phyloP scores from a whole-genome alignment of 108 stramenopile species.

The Fragilaria crotonensis region DNA sequence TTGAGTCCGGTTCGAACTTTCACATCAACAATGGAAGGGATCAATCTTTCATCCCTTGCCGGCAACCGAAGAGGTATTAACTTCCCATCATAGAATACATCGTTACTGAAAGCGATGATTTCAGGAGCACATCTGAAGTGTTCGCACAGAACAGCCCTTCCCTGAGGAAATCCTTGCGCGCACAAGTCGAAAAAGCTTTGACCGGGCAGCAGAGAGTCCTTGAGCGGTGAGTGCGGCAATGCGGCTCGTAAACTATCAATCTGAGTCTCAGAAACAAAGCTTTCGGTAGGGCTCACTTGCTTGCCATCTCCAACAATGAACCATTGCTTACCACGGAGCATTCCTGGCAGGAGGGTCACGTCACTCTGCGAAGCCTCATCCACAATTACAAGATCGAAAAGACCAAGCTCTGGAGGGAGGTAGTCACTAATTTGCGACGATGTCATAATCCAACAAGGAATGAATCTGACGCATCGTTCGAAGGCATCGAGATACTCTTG shows the following conservation, averaged over 20 bases:
- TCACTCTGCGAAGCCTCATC: slow-evolving; percentile 65
- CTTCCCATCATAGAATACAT: slow-evolving; percentile 34
- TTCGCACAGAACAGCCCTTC: slow-evolving; percentile 48
- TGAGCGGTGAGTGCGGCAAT: slow-evolving; percentile 37
- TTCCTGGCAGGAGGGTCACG: slow-evolving; percentile 42
- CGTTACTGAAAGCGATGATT: slow-evolving; percentile 50
- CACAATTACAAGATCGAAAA: slow-evolving; percentile 56
- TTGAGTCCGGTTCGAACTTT: slow-evolving; percentile 28
- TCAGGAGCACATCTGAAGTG: slow-evolving; percentile 60
- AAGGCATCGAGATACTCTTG: slow-evolving; percentile 54
- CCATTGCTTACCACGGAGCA: slow-evolving; percentile 62
- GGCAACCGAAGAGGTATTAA: slow-evolving; percentile 50
- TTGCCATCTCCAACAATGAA: slow-evolving; percentile 65
- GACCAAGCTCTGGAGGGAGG: slow-evolving; percentile 38
- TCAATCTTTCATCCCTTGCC: slow-evolving; percentile 25
- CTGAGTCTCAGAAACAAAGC: slow-evolving; percentile 47
- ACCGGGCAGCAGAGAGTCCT: slow-evolving; percentile 37
- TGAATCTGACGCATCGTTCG: slow-evolving; percentile 47
- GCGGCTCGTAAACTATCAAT: slow-evolving; percentile 36
- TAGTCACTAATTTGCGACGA: slow-evolving; percentile 55
- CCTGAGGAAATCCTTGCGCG: slow-evolving; percentile 50
- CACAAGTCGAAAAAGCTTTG: slow-evolving; percentile 58
- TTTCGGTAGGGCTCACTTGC: slow-evolving; percentile 57
- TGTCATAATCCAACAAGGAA: slow-evolving; percentile 64
- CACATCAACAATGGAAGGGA: slow-evolving; percentile 45